A percentile compares a stretch with the other conserved stretches of the same genome.
Evolutionary conservation across 305 asterid species (phyloP).

Genomic region (Andrographis paniculata): DNA sequence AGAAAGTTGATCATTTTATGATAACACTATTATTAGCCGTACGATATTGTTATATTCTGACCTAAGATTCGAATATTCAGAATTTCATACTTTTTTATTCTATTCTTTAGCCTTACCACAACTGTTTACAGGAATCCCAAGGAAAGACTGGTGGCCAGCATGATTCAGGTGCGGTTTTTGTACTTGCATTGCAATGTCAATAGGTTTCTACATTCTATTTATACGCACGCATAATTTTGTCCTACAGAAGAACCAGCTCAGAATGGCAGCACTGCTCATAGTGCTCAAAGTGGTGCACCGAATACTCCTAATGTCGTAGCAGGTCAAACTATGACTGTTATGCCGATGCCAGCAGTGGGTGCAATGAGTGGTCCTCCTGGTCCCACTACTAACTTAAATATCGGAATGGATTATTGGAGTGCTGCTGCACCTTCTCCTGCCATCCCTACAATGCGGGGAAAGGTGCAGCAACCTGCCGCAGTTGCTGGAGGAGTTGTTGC

Average conservation of each 20-base stretch:
- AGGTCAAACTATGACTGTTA: conserved; percentile 39
- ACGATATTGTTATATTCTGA: too few relatives aligned
- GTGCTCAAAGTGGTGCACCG: conserved; percentile 67
- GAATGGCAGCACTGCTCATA: conserved; percentile 52
- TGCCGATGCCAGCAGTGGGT: conserved; percentile 54
- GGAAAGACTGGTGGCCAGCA: conserved; percentile 46
- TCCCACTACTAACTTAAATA: conserved; percentile 67
- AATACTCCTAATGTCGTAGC: conserved; percentile 40
- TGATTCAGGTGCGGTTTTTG: conserved; percentile 49
- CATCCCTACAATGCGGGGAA: conserved; percentile 5
- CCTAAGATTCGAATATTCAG: too few relatives aligned
- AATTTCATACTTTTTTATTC: background rate
- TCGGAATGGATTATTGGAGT: conserved; percentile 15
- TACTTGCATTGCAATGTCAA: conserved; percentile 18
- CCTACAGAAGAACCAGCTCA: conserved; percentile 60
- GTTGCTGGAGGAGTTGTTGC: conserved; percentile 2
- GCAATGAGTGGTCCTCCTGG: conserved; percentile 59
- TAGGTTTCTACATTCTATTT: conserved; percentile 17
- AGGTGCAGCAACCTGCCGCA: background rate
- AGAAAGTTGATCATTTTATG: too few relatives aligned
- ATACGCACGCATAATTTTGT: conserved; percentile 12
- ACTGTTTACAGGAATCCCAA: conserved; percentile 48
- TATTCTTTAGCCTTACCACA: too few relatives aligned
- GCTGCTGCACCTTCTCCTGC: conserved; percentile 5
- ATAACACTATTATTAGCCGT: too few relatives aligned